Evolutionary conservation across 2,329 filamentous ascomycete genomes (phyloP).

Genomic region (Trichophyton simii): DNA sequence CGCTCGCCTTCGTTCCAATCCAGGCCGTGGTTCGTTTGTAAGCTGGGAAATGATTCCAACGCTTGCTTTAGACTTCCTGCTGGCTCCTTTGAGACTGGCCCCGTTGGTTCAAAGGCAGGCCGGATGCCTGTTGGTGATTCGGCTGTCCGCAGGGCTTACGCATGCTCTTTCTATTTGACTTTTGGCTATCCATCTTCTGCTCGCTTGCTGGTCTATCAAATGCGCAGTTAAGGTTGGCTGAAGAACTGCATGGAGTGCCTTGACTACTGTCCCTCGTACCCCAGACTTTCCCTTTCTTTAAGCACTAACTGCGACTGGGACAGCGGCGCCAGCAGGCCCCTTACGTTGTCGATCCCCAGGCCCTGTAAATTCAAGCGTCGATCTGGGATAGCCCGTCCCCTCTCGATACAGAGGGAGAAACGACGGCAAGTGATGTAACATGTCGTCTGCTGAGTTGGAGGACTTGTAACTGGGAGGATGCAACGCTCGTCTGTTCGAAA

Average conservation of each 20-base stretch:
- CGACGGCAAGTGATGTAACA: background rate
- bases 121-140: background rate
- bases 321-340: background rate
- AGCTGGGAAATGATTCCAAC: background rate
- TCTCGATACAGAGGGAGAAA: background rate
- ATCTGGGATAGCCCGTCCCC: background rate
- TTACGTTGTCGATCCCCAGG: background rate
- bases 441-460: background rate
- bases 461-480: background rate
- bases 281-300: background rate
- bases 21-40: background rate
- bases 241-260: slow-evolving; percentile 1
- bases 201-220: background rate
- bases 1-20: background rate
- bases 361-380: background rate
- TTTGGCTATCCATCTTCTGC: background rate
- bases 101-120: background rate
- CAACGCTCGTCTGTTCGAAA: background rate
- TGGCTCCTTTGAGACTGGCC: background rate
- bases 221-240: slow-evolving; percentile 2
- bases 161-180: slow-evolving; percentile 1
- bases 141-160: background rate
- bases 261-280: background rate
- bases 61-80: background rate
- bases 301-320: background rate